Base-by-base conservation (phyloP, 768 basidiomycete species). In the Hysterangium stoloniferum region DNA sequence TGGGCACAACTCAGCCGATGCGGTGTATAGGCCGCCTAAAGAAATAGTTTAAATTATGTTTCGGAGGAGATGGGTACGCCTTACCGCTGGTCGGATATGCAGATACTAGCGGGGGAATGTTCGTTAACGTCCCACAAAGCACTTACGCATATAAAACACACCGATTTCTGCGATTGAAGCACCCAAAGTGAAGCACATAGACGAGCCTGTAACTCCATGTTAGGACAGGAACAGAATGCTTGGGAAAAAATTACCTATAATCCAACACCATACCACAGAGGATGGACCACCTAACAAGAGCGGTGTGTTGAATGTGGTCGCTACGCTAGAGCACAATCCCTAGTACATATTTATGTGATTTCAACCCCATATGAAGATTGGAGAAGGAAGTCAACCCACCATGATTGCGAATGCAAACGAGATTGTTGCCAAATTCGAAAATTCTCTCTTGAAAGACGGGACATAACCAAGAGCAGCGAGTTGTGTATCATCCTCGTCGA, bases 391-490 rank as follows among this genome's bases (percentile, higher is more conserved):
- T 31, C 32, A 44, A 52, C 17, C 54, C 27, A 51, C 62, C 22
- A 54, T 52, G 25, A 58, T 51, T 41, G 47, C 24, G 31, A 48
- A 48, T 22, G 53, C 48, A 35, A 53, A 40, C 5, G 28, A 45
- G 24, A 27, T 43, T 7, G 84, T 86, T n/a, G 84, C 83, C 28
- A 89, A 64, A 59, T 86, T 87, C 6, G 84, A 79, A 58, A 92
- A 92, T 71, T 92, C 89, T 52, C 89, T 75, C 64, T 79, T 81
- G 72, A 92, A 91, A 13, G 84, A 86, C 35, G 84, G 84, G 59
- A 81, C 78, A 51, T 51, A 51, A 6, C 49, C 49, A 13, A 41
- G 49, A 29, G 49, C 49, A 24, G 40, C 49, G 27, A 51, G 49
- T 27, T 51, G 49, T 19, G 41, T 31, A 32, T 51, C 49, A 27